Base-by-base conservation (phyloP, 176 grass and related monocot species). In the Lolium rigidum region DNA sequence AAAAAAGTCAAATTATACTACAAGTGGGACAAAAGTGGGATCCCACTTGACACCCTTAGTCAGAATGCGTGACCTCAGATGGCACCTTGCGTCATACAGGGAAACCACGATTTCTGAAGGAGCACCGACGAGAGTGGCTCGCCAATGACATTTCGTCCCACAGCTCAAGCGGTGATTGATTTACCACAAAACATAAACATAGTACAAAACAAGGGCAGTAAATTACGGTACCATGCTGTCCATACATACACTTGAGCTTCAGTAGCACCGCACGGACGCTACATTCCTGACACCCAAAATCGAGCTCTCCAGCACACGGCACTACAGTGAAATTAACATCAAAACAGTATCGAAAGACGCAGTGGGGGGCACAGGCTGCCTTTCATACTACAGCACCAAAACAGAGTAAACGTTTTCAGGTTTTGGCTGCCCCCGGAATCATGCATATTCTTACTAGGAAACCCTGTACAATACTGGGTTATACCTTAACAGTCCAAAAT, bases 401-500 rank as follows among this genome's bases (percentile, higher is more conserved):
- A 65, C 37, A 84, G 24, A 75, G 59, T 48, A 41, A 66, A 70
- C 46, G 48, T 87, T 52, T 31, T 63, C 77, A 25, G 68, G 59
- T 64, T 56, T 54, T 17, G 39, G 63, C 14, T n/a, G 18, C 17
- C 56, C 83, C 86, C 56, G 11, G 2, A 66, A 4, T 48, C 68
- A 13, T 57, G 18, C 70, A 63, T n/a, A 66, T 51, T 44, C 83
- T 84, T 81, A 86, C 58, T 66, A 65, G 62, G 78, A 97, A 86
- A 70, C 64, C 62, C 89, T 95, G 85, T 98, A 95, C 93, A 95
- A 85, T 87, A 76, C 64, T 77, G 73, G 79, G 84, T 77, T 86
- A 90, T n/a, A 86, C 85, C 79, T 75, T 86, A 70, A 70, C 61
- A 5, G 62, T 47, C 83, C 91, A 98, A 95, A 98, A 95, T 88